Conservation (phyloP, 2,329 filamentous ascomycete genomes). For the Laburnicola sp. region DNA sequence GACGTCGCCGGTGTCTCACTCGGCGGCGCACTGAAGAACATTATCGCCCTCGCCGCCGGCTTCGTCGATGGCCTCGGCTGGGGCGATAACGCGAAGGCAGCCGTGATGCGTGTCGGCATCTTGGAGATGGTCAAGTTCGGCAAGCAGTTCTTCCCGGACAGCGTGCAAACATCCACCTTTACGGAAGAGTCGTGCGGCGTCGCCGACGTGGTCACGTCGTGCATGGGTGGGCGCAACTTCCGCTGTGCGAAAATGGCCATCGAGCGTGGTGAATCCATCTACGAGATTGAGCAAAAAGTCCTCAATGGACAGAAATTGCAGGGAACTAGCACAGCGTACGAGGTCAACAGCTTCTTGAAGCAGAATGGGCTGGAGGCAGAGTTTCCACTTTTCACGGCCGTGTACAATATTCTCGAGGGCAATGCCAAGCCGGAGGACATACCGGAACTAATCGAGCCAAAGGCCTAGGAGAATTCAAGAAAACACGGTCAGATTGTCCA, state of each 20-base stretch:
- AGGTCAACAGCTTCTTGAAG: constrained; percentile 88
- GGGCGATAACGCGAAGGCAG: constrained; percentile 99
- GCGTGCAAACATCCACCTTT: constrained; percentile 80
- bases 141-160: constrained; percentile 86
- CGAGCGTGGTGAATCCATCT: constrained; percentile 75
- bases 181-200: constrained; percentile 97
- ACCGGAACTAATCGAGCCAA: constrained; percentile 62
- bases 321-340: constrained; percentile 86
- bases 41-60: constrained; percentile 89
- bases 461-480: constrained; percentile 27
- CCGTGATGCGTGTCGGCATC: constrained; percentile 93
- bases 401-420: constrained; percentile 78
- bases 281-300: constrained; percentile 85
- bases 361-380: constrained; percentile 74
- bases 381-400: constrained; percentile 91
- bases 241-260: constrained; percentile 88
- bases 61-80: constrained; percentile 95
- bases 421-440: constrained; percentile 79
- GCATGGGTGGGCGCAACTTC: constrained; percentile 90
- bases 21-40: constrained; percentile 93
- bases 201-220: constrained; percentile 93
- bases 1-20: constrained; percentile 98
- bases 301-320: constrained; percentile 97
- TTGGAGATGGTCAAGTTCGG: constrained; percentile 97
- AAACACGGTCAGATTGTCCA: neutral